Conservation (phyloP, 2,329 filamentous ascomycete genomes). For the Monosporascus sp. region DNA sequence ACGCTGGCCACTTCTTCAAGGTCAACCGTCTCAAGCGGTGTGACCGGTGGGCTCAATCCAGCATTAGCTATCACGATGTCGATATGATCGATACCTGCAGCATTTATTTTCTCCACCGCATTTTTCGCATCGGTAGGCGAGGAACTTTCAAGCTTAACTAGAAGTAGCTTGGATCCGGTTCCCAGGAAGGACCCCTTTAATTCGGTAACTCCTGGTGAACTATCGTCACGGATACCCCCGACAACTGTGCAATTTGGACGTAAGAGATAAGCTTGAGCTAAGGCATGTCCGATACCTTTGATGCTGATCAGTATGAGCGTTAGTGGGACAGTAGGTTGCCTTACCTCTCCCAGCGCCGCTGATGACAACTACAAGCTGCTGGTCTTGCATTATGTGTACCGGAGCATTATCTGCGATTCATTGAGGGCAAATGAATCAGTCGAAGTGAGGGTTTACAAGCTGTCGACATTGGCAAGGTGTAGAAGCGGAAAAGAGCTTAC, state of each 20-base stretch:
- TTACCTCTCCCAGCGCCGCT: slow-evolving; percentile 6
- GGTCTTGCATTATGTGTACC: background rate
- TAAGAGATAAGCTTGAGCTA: slow-evolving; percentile 24
- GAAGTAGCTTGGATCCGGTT: slow-evolving; percentile 17
- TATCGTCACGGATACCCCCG: slow-evolving; percentile 28
- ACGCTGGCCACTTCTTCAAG: slow-evolving; percentile 16
- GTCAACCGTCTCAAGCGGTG: slow-evolving; percentile 25
- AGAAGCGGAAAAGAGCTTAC: too few species aligned
- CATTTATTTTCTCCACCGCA: slow-evolving; percentile 18
- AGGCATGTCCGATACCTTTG: slow-evolving; percentile 29
- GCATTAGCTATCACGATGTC: slow-evolving; percentile 33
- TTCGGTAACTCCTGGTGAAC: slow-evolving; percentile 13
- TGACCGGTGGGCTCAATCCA: slow-evolving; percentile 18
- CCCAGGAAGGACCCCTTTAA: slow-evolving; percentile 19
- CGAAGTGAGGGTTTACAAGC: too few species aligned
- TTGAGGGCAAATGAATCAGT: too few species aligned
- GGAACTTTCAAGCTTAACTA: slow-evolving; percentile 25
- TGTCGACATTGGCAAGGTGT: too few species aligned
- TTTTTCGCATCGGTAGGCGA: slow-evolving; percentile 18
- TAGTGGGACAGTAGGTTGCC: background rate
- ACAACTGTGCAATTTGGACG: slow-evolving; percentile 32
- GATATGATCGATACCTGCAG: slow-evolving; percentile 21
- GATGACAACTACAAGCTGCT: slow-evolving; percentile 2
- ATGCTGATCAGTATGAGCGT: background rate
- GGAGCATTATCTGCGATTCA: background rate